Conservation (phyloP, 225 moss, liverwort and hornwort species). For the Physcomitrellopsis africana region DNA sequence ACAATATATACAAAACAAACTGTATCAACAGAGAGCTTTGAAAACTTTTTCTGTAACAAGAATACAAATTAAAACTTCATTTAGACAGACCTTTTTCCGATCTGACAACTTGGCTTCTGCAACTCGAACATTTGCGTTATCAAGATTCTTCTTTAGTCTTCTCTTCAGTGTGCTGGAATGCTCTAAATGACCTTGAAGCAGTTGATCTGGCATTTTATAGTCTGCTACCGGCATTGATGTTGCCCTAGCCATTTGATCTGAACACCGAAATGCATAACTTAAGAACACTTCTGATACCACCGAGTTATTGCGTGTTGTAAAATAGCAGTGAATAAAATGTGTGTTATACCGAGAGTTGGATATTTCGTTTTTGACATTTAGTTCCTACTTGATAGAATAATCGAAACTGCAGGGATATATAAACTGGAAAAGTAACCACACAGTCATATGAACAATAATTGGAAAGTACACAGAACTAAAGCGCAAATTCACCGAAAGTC, state of each 20-base stretch:
- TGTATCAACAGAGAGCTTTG: neutral
- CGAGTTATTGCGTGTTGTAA: neutral
- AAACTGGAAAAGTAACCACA: neutral
- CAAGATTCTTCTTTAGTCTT: constrained; percentile 51
- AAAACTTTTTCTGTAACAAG: no score
- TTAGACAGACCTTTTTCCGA: constrained; percentile 45
- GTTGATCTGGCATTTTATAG: constrained; percentile 18
- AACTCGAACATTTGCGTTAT: constrained; percentile 60
- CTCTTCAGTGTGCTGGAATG: constrained; percentile 45
- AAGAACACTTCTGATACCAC: neutral
- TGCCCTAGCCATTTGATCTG: constrained; percentile 52
- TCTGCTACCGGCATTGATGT: constrained; percentile 45
- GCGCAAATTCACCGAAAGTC: neutral
- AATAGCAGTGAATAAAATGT: neutral
- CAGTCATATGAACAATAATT: neutral
- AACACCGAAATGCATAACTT: constrained; percentile 28
- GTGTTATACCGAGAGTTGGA: neutral
- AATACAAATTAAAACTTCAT: no score
- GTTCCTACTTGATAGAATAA: neutral
- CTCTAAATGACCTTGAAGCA: constrained; percentile 25
- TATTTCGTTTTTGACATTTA: neutral
- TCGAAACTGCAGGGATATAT: neutral
- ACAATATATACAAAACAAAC: neutral
- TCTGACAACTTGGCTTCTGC: constrained; percentile 51
- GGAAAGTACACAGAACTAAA: neutral